phyloP scores from a whole-genome alignment of 164 flowering plant genomes.

The Sedum album region DNA sequence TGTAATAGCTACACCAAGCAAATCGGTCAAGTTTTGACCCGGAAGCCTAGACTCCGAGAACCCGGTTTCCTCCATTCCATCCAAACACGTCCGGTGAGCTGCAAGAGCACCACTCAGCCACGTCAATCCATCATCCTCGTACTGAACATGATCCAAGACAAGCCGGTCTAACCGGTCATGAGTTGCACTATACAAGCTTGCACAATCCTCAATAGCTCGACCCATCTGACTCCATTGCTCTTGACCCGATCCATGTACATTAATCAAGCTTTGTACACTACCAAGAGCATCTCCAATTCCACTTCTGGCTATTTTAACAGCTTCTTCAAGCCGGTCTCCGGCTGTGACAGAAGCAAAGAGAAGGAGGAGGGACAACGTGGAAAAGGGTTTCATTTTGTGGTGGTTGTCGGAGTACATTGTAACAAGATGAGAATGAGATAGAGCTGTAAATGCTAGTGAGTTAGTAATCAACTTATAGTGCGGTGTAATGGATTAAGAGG shows the following conservation, averaged over 20 bases:
- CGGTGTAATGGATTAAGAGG: neutral
- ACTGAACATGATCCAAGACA: constrained; percentile 4
- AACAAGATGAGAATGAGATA: no score
- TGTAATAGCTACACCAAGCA: constrained; percentile 35
- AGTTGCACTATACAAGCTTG: constrained; percentile 36
- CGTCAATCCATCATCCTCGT: constrained; percentile 29
- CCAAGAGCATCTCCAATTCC: constrained; percentile 18
- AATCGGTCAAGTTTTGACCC: constrained; percentile 26
- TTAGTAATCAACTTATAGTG: neutral
- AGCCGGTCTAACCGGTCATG: constrained; percentile 25
- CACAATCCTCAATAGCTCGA: constrained; percentile 35
- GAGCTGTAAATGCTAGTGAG: neutral
- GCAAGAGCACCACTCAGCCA: constrained; percentile 51
- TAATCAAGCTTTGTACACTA: constrained; percentile 15
- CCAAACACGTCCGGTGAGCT: constrained; percentile 49
- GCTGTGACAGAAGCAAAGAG: constrained; percentile 14
- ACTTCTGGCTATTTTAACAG: constrained; percentile 18
- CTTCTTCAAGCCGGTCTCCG: constrained; percentile 10
- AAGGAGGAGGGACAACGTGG: constrained; percentile 6
- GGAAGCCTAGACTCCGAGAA: neutral
- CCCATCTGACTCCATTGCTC: neutral
- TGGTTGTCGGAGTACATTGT: no score
- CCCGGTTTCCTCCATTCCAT: constrained; percentile 33
- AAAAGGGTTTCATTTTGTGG: constrained; percentile 19
- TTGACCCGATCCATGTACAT: neutral